These are phyloP conservation scores for Cinnamomum chago DNA, from an alignment of 164 flowering plant genomes.

Conservation along the genomic window DNA sequence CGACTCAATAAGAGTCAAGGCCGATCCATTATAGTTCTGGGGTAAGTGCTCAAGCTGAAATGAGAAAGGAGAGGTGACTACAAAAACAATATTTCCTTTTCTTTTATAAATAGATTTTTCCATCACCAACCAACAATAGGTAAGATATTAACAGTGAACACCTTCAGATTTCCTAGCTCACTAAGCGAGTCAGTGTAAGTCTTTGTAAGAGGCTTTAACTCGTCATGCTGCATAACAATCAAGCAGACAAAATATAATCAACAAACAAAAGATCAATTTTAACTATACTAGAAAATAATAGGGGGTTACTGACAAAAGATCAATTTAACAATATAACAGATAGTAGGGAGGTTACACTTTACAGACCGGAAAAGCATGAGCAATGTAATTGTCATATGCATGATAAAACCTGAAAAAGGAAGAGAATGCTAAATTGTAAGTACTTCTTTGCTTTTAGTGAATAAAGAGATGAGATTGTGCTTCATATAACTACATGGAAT, in stretches of 20 bases:
- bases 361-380: constrained; percentile 93
- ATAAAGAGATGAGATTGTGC: neutral
- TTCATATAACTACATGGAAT: neutral
- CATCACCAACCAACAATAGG: neutral
- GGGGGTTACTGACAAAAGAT: neutral
- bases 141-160: constrained; percentile 14
- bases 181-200: constrained; percentile 85
- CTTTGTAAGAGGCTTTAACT: constrained; percentile 86
- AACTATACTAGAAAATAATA: neutral
- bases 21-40: constrained; percentile 80
- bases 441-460: neutral
- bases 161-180: constrained; percentile 95
- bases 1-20: constrained; percentile 90
- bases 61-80: neutral
- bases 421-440: constrained; percentile 4
- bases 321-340: neutral
- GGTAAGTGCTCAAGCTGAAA: constrained; percentile 92
- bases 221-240: constrained; percentile 73
- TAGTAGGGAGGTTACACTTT: too few species aligned
- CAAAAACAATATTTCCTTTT: neutral
- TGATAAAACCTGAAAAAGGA: constrained; percentile 86
- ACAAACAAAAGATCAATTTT: neutral
- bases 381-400: constrained; percentile 94
- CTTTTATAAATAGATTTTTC: neutral
- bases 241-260: neutral